A percentile compares a stretch with the other conserved stretches of the same genome.
These are phyloP conservation scores for Takashimella tepidaria DNA, from an alignment of 1,284 basidiomycete genomes.

Conservation along the genomic window DNA sequence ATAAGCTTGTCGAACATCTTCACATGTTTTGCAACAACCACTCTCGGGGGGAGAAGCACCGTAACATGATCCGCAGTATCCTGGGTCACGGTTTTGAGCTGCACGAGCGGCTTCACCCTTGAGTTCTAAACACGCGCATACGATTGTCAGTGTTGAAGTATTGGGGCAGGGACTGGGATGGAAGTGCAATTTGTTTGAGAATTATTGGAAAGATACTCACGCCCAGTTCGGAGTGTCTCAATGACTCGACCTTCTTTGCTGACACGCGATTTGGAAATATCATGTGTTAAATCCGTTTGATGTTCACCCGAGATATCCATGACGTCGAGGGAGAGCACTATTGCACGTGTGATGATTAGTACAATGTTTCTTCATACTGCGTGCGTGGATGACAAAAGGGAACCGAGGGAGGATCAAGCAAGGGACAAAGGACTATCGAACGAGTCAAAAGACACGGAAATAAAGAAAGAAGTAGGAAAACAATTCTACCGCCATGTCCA, in stretches of 20 bases:
- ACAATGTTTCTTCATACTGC: too few species aligned
- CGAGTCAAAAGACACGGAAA: too few species aligned
- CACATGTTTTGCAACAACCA: slow-evolving; percentile 95
- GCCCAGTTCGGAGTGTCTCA: slow-evolving; percentile 44
- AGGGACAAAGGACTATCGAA: not conserved
- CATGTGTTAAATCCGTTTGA: slow-evolving; percentile 83
- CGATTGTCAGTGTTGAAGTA: not conserved
- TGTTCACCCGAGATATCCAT: slow-evolving; percentile 98
- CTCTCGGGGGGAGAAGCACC: slow-evolving; percentile 74
- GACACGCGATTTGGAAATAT: slow-evolving; percentile 78
- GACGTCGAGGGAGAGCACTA: slow-evolving; percentile 89
- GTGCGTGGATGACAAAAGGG: not conserved
- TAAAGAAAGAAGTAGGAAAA: too few species aligned
- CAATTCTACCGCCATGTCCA: too few species aligned
- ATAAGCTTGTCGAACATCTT: slow-evolving; percentile 89
- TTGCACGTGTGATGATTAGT: too few species aligned
- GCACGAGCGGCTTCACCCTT: slow-evolving; percentile 80
- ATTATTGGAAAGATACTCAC: slow-evolving; percentile 17
- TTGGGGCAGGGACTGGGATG: not conserved
- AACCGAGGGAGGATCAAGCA: slow-evolving; percentile 2
- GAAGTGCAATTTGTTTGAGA: not conserved
- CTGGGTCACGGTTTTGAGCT: slow-evolving; percentile 57
- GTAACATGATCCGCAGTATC: slow-evolving; percentile 95
- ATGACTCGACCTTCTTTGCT: slow-evolving; percentile 59
- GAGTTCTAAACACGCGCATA: slow-evolving; percentile 52